Evolutionary conservation across 2,329 filamentous ascomycete species (phyloP).

Genomic region (Zasmidium angulare): DNA sequence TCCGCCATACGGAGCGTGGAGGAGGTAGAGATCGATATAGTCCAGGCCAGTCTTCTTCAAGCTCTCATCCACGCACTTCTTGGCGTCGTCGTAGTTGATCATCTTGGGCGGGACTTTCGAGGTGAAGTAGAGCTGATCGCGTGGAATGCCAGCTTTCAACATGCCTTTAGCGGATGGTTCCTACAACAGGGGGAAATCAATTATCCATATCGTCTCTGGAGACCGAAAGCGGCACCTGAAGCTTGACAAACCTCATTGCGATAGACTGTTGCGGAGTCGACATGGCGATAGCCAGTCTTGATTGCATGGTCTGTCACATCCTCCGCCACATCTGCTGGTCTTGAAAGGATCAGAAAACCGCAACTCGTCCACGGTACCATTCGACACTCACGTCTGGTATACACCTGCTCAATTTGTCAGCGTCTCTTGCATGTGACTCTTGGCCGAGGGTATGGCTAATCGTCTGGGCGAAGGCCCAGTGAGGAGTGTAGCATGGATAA

Average conservation of each 20-base stretch:
- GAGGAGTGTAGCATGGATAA: background rate
- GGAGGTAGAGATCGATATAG: slow-evolving; percentile 48
- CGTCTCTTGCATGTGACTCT: background rate
- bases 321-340: slow-evolving; percentile 56
- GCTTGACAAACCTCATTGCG: slow-evolving; percentile 49
- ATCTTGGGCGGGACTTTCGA: slow-evolving; percentile 56
- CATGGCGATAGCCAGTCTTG: slow-evolving; percentile 58
- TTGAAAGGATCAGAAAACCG: slow-evolving; percentile 14
- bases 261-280: slow-evolving; percentile 61
- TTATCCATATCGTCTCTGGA: no score
- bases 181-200: no score
- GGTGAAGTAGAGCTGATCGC: slow-evolving; percentile 62
- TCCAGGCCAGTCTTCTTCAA: slow-evolving; percentile 57
- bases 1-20: slow-evolving; percentile 56
- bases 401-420: slow-evolving; percentile 23
- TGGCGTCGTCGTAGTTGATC: slow-evolving; percentile 64
- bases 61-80: slow-evolving; percentile 63
- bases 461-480: background rate
- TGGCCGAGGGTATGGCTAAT: background rate
- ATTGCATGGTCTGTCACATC: slow-evolving; percentile 59
- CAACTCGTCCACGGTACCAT: no score
- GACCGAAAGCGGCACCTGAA: no score
- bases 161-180: slow-evolving; percentile 55
- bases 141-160: slow-evolving; percentile 50
- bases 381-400: slow-evolving; percentile 34